Percentiles rank a stretch among this genome's conserved stretches.
These are phyloP conservation scores for Turnera subulata DNA, from an alignment of 345 rosid genomes.

Conservation along the genomic window DNA sequence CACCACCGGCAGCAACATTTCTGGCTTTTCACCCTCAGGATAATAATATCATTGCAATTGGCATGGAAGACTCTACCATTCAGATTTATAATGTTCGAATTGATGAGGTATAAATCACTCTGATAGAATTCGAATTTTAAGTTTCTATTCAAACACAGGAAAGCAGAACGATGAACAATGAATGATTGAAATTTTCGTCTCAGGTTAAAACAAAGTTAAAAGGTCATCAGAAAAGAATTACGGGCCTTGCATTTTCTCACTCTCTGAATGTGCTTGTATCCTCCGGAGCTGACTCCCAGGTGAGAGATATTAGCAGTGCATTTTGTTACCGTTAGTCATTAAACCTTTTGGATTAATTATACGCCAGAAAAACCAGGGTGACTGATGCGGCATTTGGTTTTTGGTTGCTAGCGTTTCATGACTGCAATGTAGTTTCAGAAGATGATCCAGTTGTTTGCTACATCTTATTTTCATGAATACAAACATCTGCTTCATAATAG, in stretches of 20 bases:
- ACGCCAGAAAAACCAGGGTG: too few relatives aligned
- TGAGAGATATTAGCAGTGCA: conserved; percentile 18
- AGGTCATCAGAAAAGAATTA: conserved; percentile 81
- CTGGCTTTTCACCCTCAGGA: conserved; percentile 76
- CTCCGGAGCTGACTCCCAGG: conserved; percentile 90
- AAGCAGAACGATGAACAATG: too few relatives aligned
- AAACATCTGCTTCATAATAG: neutral
- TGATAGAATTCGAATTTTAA: conserved; percentile 7
- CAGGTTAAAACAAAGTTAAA: conserved; percentile 68
- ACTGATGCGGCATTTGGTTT: neutral
- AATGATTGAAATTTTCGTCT: conserved; percentile 2
- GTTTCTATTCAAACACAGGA: conserved; percentile 9
- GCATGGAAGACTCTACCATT: conserved; percentile 78
- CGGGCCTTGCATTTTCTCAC: conserved; percentile 88
- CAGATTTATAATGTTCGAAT: conserved; percentile 61
- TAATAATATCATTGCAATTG: conserved; percentile 73
- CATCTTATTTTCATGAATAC: too few relatives aligned
- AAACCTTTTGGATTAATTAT: too few relatives aligned
- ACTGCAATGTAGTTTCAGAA: neutral
- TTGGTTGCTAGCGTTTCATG: neutral
- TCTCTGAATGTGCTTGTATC: conserved; percentile 66
- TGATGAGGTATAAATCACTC: conserved; percentile 47
- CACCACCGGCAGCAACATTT: conserved; percentile 81
- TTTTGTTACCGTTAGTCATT: neutral
- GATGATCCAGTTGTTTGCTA: too few relatives aligned